Evolutionary conservation across 139 green algal species (phyloP).

Genomic region (Micractinium sp.): DNA sequence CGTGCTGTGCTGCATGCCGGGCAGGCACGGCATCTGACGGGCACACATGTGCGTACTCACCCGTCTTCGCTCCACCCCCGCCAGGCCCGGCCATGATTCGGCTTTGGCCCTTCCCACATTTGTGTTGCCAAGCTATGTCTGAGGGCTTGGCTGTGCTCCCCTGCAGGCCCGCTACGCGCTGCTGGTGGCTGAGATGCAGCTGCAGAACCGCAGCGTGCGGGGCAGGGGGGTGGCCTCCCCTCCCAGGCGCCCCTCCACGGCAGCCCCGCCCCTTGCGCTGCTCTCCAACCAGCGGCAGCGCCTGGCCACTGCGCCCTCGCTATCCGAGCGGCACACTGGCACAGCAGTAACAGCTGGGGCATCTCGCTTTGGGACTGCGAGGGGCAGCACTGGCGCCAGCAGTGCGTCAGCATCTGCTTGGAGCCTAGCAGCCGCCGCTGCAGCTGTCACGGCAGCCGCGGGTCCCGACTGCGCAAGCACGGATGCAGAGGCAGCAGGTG

Average conservation of each 20-base stretch:
- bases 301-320: neutral
- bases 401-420: too few species aligned
- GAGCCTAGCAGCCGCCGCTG: neutral
- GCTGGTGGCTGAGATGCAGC: constrained; percentile 32
- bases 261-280: neutral
- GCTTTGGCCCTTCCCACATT: too few species aligned
- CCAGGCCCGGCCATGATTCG: too few species aligned
- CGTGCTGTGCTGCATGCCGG: neutral
- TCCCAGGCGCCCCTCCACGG: neutral
- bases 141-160: neutral
- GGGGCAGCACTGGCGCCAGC: too few species aligned
- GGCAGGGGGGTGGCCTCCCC: neutral
- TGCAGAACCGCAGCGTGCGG: neutral
- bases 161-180: constrained; percentile 36
- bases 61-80: too few species aligned
- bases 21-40: neutral
- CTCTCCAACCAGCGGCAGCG: neutral
- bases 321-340: neutral
- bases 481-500: neutral
- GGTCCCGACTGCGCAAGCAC: neutral
- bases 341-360: neutral
- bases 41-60: too few species aligned
- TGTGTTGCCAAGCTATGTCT: too few species aligned
- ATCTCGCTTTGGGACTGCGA: neutral
- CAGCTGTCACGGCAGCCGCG: neutral